phyloP scores from a whole-genome alignment of 1,284 basidiomycete species.

The Heterobasidion parviporum region DNA sequence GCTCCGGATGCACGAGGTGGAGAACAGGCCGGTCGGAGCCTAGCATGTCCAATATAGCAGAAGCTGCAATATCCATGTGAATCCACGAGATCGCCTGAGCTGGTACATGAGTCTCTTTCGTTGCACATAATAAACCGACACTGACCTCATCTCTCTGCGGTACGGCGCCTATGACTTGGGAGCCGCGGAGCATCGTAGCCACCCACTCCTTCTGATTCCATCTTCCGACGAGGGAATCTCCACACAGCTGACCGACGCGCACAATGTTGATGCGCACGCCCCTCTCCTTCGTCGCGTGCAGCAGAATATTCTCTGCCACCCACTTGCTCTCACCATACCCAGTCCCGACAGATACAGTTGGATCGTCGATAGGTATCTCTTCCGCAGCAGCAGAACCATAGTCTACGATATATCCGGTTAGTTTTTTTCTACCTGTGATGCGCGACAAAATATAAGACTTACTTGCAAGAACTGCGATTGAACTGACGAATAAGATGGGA shows the following conservation, averaged over 20 bases:
- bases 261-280: conserved; percentile 22
- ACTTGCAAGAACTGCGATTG: conserved; percentile 18
- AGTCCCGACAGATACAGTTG: conserved; percentile 19
- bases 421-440: no score
- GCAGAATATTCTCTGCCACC: conserved; percentile 25
- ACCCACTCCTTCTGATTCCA: conserved; percentile 40
- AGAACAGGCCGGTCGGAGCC: conserved; percentile 13
- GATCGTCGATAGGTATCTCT: conserved; percentile 17
- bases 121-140: no score
- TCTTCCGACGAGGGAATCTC: conserved; percentile 25
- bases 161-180: neutral
- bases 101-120: conserved; percentile 10
- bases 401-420: no score
- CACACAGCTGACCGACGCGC: conserved; percentile 37
- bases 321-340: conserved; percentile 34
- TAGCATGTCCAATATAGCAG: conserved; percentile 16
- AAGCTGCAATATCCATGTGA: conserved; percentile 15
- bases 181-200: conserved; percentile 26
- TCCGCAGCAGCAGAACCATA: no score
- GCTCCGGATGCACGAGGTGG: conserved; percentile 21
- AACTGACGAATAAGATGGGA: conserved; percentile 10
- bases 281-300: conserved; percentile 12
- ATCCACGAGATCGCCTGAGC: conserved; percentile 16
- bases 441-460: neutral
- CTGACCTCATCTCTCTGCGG: conserved; percentile 1